These are phyloP conservation scores for Gossypium ekmanianum DNA, from an alignment of 345 rosid genomes.

Conservation along the genomic window DNA sequence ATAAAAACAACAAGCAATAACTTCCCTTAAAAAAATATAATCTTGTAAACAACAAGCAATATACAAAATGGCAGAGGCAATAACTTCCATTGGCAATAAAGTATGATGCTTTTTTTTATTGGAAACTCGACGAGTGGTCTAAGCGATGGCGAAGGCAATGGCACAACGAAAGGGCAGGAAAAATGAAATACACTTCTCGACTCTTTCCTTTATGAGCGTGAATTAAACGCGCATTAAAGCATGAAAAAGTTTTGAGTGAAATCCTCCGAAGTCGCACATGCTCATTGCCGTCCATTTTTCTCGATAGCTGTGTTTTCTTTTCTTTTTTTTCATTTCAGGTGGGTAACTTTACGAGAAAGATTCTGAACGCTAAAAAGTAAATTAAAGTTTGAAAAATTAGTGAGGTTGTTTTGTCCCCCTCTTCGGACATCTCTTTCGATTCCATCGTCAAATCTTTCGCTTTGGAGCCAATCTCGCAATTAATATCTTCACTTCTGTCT, in stretches of 20 bases:
- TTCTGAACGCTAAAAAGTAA: background rate
- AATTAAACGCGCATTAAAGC: background rate
- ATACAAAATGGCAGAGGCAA: background rate
- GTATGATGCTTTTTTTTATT: slow-evolving; percentile 20
- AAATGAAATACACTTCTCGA: too few relatives aligned
- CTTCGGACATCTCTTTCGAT: background rate
- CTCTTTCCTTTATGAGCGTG: background rate
- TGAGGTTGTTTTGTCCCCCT: background rate
- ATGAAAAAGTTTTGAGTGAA: slow-evolving; percentile 12
- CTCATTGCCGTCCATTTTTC: slow-evolving; percentile 13
- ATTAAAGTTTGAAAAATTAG: background rate
- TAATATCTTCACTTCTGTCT: background rate
- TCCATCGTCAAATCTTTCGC: background rate
- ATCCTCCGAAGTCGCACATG: slow-evolving; percentile 22
- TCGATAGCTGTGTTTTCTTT: background rate
- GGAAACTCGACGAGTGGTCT: slow-evolving; percentile 20
- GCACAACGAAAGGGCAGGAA: too few relatives aligned
- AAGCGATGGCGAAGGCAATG: slow-evolving; percentile 1
- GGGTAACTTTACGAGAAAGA: background rate
- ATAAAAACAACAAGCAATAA: background rate
- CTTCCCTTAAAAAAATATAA: background rate
- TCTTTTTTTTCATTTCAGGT: background rate
- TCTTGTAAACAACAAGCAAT: background rate
- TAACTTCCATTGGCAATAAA: slow-evolving; percentile 26
- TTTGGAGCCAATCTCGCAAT: background rate